Evolutionary conservation across 495 filamentous ascomycete species (phyloP), one percentile per base, ranked within the genome.

Genomic region (Penicillium lagena): DNA sequence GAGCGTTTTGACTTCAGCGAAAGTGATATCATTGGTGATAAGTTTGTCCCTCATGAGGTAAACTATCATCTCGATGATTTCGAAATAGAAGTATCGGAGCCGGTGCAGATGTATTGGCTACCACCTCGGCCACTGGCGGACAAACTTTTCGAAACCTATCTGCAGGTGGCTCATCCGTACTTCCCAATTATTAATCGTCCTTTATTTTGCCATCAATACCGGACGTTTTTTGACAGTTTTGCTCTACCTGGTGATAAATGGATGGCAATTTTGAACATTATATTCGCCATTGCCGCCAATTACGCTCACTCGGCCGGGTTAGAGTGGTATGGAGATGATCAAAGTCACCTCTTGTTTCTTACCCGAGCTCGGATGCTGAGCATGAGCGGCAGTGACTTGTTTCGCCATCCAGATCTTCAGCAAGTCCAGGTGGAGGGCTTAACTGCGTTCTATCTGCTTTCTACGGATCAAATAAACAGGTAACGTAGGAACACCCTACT

Each of bases 281-380:
- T 83, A 29, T 81, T 84, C 50, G 81, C 81, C 12, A 81, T 83
- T 50, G 71, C 68, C 7, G 69, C 79, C 7, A 71, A 70, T 31
- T 74, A 79, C 49, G 66, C 68, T 13, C 67, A 76, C 42, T 61
- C 80, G 9, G 54, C 50, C 1, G 61, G 66, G 42, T 65, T 59
- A n/a, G 53, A 62, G 29, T 74, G 68, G 71, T 60, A 47, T 31
- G 57, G 56, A 14, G 62, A 57, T 45, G 59, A 66, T 9, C 50
- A 64, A 41, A 78, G 79, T 45, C 77, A 82, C 52, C 49, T 80
- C 14, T 49, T 76, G 4, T 83, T 78, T 54, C 68, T 77, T 46
- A 61, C 72, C 8, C 63, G 80, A 43, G 79, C 80, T 29, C 64
- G 77, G 46, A 53, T 64, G 34, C 60, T 83, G 11, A 70, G 70